Evolutionary conservation across 768 basidiomycete genomes (phyloP), one percentile per base, ranked within the genome.

Genomic region (Boletus reticuloceps): DNA sequence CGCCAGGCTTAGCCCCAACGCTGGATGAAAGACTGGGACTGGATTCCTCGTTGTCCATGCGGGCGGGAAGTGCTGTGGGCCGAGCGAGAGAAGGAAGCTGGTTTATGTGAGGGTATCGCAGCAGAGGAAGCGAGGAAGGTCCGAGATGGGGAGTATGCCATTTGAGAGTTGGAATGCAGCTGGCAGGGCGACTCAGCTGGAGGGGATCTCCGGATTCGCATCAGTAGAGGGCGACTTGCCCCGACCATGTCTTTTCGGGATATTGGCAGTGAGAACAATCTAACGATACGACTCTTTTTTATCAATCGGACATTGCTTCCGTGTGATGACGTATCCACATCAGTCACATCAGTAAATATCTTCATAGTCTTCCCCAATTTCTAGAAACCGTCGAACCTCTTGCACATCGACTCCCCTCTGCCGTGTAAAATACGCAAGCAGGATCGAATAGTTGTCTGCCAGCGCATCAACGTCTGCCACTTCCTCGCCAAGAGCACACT

Each of bases 291-390:
- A 11, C 34, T 36, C 34, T 36, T 22, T 20, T 36, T 36, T 36
- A 36, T 36, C 34, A 36, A 36, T 14, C 34, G 16, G 20, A 14
- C 50, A 25, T 50, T 54, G 53, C 54, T 44, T 53, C 56, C 57
- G 51, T 50, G 27, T 50, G 31, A 5, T 29, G 44, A 48, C 55
- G 49, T 59, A 68, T 49, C 37, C 53, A 51, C 57, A 9, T 42
- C 34, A 43, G 38, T 38, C 34, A 13, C 13, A 36, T 72, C 63
- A 77, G 47, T 64, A 85, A 22, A 91, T 79, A 64, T 91, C 89
- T 64, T 92, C 90, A 59, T 90, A 91, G 52, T 88, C 86, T 27
- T 88, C 86, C 48, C 78, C 79, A 50, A 92, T 75, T 2, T 79
- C 85, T 45, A 91, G 72, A 67, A 82, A 84, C 62, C 77, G 78